Evolutionary conservation across 202 grass and related monocot species (phyloP).

Genomic region (Dendrocalamus latiflorus): DNA sequence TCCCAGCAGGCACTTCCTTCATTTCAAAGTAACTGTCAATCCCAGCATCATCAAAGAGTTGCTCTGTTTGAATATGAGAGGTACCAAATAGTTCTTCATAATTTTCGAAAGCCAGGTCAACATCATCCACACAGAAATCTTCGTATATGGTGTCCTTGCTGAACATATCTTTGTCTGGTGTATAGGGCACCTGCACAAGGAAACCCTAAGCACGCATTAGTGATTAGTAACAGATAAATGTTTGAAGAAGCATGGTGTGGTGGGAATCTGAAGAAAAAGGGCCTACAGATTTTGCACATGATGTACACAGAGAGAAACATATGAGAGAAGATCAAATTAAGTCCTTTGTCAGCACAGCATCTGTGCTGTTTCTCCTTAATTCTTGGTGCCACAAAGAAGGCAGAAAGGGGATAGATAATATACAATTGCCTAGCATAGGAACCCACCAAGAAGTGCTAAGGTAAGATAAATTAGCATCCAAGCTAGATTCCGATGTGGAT

Average conservation of each 20-base stretch:
- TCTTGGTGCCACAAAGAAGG: background rate
- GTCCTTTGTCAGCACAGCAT: background rate
- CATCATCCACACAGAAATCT: no score
- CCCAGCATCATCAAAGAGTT: constrained; percentile 87
- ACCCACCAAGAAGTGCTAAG: background rate
- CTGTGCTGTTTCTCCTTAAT: background rate
- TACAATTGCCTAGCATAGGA: background rate
- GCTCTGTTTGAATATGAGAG: constrained; percentile 55
- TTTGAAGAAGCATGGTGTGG: background rate
- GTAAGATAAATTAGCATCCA: constrained; percentile 8
- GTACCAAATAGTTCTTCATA: constrained; percentile 90
- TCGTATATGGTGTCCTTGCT: no score
- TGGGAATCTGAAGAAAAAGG: background rate
- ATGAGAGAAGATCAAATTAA: background rate
- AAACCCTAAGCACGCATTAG: constrained; percentile 11
- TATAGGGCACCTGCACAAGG: constrained; percentile 58
- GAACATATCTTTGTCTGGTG: no score
- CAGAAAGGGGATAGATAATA: background rate
- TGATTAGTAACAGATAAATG: constrained; percentile 13
- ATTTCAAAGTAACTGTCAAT: constrained; percentile 77
- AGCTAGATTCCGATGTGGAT: background rate
- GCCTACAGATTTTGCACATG: background rate
- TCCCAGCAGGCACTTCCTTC: constrained; percentile 48
- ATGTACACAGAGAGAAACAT: background rate
- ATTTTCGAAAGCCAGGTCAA: constrained; percentile 79